Evolutionary conservation across 2,329 filamentous ascomycete species (phyloP).

Genomic region (Grosmannia huntii): DNA sequence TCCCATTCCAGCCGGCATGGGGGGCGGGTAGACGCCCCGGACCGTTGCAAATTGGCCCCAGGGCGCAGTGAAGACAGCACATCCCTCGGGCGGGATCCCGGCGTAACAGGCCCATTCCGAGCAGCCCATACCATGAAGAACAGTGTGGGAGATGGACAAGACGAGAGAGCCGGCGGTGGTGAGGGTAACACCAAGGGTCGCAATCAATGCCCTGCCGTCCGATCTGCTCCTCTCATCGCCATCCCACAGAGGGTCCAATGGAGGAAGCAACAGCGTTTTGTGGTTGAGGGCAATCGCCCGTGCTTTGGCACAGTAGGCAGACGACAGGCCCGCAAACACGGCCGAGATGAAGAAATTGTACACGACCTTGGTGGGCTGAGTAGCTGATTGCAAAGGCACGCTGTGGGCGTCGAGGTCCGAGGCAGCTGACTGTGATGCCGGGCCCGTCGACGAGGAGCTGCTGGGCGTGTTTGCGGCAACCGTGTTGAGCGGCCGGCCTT

Average conservation of each 20-base stretch:
- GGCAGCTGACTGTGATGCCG: not conserved
- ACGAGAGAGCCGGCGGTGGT: conserved; percentile 43
- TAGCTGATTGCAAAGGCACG: not conserved
- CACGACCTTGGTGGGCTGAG: conserved; percentile 24
- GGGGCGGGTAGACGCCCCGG: conserved; percentile 18
- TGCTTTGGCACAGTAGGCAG: conserved; percentile 33
- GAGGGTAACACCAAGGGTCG: conserved; percentile 39
- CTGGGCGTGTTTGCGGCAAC: conserved; percentile 31
- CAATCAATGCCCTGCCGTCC: conserved; percentile 23
- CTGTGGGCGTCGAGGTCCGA: not conserved
- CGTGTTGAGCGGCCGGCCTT: conserved; percentile 25
- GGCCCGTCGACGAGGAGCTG: conserved; percentile 26
- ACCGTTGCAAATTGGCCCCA: conserved; percentile 36
- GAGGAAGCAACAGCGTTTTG: conserved; percentile 35
- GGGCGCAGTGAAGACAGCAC: conserved; percentile 40
- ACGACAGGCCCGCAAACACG: conserved; percentile 35
- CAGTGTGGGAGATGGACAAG: conserved; percentile 33
- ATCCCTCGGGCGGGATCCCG: conserved; percentile 26
- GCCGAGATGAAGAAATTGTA: conserved; percentile 43
- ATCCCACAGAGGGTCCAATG: conserved; percentile 16
- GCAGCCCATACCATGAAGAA: conserved; percentile 33
- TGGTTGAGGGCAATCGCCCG: conserved; percentile 40
- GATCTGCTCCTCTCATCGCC: conserved; percentile 15
- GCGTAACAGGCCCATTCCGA: conserved; percentile 30
- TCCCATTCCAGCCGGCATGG: not conserved